Evolutionary conservation across 169 alveolate species (phyloP).

Genomic region (Haemoproteus tartakovskyi): DNA sequence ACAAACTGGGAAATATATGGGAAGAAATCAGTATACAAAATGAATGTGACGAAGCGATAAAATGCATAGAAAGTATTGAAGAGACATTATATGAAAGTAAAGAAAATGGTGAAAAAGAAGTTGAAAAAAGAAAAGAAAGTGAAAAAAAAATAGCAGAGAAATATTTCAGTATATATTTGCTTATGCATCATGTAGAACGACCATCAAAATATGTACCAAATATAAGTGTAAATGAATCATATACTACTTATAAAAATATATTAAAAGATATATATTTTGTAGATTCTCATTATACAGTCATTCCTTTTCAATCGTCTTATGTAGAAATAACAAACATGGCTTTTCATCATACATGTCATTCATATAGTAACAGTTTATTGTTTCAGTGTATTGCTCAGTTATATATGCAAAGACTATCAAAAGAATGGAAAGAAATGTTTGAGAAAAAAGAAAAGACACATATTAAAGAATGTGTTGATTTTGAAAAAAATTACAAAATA

Average conservation of each 20-base stretch:
- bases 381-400: constrained; percentile 15
- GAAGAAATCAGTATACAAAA: constrained; percentile 1
- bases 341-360: constrained; percentile 28
- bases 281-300: constrained; percentile 6
- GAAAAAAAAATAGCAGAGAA: not conserved
- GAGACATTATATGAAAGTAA: not conserved
- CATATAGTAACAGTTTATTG: constrained; percentile 13
- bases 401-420: too few relatives aligned
- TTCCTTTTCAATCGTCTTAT: constrained; percentile 27
- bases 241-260: constrained; percentile 16
- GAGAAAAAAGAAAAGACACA: too few relatives aligned
- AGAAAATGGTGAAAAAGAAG: not conserved
- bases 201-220: constrained; percentile 33
- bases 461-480: too few relatives aligned
- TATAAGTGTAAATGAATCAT: constrained; percentile 9
- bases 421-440: too few relatives aligned
- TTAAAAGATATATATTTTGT: constrained; percentile 5
- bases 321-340: constrained; percentile 20
- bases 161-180: constrained; percentile 48
- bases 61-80: too few relatives aligned
- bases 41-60: constrained; percentile 15
- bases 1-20: too few relatives aligned
- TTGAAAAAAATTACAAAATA: too few relatives aligned
- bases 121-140: not conserved
- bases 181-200: constrained; percentile 33